Evolutionary conservation across 306 rosid species (phyloP).

Genomic region (Quercus wislizeni): DNA sequence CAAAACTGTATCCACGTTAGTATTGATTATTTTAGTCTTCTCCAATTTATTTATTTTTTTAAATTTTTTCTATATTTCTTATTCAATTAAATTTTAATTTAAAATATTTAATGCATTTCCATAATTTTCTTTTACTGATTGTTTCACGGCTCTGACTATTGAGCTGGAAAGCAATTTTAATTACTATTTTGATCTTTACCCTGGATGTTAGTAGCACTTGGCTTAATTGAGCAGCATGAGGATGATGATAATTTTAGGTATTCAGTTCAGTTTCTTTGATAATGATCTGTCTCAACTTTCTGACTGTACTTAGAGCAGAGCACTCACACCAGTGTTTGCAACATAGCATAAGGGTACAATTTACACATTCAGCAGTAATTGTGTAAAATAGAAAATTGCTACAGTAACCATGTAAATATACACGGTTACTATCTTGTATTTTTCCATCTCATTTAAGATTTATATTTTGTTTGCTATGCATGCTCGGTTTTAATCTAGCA

Average conservation of each 20-base stretch:
- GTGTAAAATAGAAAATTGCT: too few relatives aligned
- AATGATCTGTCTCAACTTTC: background rate
- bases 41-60: background rate
- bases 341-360: too few relatives aligned
- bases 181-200: background rate
- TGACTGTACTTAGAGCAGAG: background rate
- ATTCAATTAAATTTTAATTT: background rate
- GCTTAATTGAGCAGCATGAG: background rate
- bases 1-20: too few relatives aligned
- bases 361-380: too few relatives aligned
- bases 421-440: background rate
- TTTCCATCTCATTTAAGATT: background rate
- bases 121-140: background rate
- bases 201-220: background rate
- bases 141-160: too few relatives aligned
- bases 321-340: too few relatives aligned
- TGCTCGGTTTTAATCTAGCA: background rate
- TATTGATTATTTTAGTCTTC: background rate
- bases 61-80: background rate
- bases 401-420: too few relatives aligned
- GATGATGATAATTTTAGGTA: background rate
- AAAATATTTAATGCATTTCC: background rate
- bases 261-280: background rate
- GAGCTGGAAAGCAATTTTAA: background rate
- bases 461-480: background rate